phyloP scores from a whole-genome alignment of 805 yeast species.

The Scheffersomyces ergatensis region DNA sequence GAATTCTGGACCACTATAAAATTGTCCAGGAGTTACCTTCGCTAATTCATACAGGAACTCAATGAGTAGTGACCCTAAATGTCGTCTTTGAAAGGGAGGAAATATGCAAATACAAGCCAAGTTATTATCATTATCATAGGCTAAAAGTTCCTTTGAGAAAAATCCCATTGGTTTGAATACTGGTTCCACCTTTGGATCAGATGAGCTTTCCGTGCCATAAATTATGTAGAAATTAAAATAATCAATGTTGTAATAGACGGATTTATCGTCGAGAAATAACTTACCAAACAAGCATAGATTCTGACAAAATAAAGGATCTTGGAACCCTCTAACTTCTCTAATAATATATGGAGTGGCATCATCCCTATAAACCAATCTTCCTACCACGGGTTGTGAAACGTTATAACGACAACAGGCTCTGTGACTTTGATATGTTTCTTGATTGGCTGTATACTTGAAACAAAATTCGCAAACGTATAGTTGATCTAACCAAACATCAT shows the following conservation, averaged over 20 bases:
- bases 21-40: slow-evolving; percentile 47
- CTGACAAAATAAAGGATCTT: slow-evolving; percentile 71
- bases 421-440: slow-evolving; percentile 50
- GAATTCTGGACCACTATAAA: slow-evolving; percentile 84
- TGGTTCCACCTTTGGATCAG: slow-evolving; percentile 4
- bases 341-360: slow-evolving; percentile 47
- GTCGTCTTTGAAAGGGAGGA: slow-evolving; percentile 85
- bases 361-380: slow-evolving; percentile 67
- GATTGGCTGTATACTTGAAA: slow-evolving; percentile 69
- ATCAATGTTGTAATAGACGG: slow-evolving; percentile 77
- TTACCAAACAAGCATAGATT: slow-evolving; percentile 82
- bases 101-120: slow-evolving; percentile 88
- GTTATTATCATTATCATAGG: slow-evolving; percentile 74
- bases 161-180: slow-evolving; percentile 73
- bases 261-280: slow-evolving; percentile 84
- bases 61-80: slow-evolving; percentile 75
- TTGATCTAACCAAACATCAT: slow-evolving; percentile 52
- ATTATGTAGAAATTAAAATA: slow-evolving; percentile 77
- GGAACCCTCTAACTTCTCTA: slow-evolving; percentile 64
- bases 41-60: slow-evolving; percentile 83
- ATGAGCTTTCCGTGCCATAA: slow-evolving; percentile 46
- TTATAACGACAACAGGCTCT: slow-evolving; percentile 36
- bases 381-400: slow-evolving; percentile 45
- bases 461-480: slow-evolving; percentile 78
- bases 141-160: slow-evolving; percentile 80